Conservation (phyloP, 1,284 basidiomycete species). For the Leccinum olivaceoglutinosum region DNA sequence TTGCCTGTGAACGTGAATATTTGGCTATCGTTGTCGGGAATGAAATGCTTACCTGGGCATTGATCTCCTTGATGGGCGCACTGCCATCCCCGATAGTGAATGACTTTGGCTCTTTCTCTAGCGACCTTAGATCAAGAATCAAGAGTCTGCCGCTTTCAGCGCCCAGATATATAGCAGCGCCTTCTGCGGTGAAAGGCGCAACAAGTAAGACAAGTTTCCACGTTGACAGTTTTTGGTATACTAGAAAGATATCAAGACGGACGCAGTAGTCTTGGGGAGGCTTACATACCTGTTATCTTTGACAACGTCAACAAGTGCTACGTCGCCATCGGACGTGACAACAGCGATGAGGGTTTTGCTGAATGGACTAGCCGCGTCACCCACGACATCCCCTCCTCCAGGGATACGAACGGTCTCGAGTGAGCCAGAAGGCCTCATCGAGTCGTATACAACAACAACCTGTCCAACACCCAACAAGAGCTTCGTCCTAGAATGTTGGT, state of each 20-base stretch:
- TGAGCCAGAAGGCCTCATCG: slow-evolving; percentile 50
- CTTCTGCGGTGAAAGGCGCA: slow-evolving; percentile 61
- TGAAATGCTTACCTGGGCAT: slow-evolving; percentile 44
- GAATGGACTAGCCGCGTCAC: slow-evolving; percentile 61
- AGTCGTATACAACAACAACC: slow-evolving; percentile 58
- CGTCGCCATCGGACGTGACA: slow-evolving; percentile 46
- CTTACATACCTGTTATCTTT: slow-evolving; percentile 62
- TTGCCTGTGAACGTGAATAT: slow-evolving; percentile 30
- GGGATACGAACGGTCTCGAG: slow-evolving; percentile 45
- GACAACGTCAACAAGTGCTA: slow-evolving; percentile 61
- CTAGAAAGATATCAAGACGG: slow-evolving; percentile 30
- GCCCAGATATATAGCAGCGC: slow-evolving; percentile 58
- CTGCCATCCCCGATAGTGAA: slow-evolving; percentile 45
- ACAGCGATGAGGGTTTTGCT: slow-evolving; percentile 64
- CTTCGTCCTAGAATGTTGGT: slow-evolving; percentile 51
- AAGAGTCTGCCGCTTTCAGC: slow-evolving; percentile 58
- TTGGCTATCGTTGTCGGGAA: neutral
- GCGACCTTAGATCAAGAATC: slow-evolving; percentile 53
- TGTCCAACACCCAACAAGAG: slow-evolving; percentile 51
- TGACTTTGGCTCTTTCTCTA: slow-evolving; percentile 55
- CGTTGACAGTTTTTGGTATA: slow-evolving; percentile 47
- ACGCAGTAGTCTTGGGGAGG: neutral
- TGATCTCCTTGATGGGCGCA: slow-evolving; percentile 44
- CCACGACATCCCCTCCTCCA: slow-evolving; percentile 42
- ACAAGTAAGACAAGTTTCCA: slow-evolving; percentile 50